Evolutionary conservation across 2,329 filamentous ascomycete species (phyloP).

Genomic region (Diaporthe sp.): DNA sequence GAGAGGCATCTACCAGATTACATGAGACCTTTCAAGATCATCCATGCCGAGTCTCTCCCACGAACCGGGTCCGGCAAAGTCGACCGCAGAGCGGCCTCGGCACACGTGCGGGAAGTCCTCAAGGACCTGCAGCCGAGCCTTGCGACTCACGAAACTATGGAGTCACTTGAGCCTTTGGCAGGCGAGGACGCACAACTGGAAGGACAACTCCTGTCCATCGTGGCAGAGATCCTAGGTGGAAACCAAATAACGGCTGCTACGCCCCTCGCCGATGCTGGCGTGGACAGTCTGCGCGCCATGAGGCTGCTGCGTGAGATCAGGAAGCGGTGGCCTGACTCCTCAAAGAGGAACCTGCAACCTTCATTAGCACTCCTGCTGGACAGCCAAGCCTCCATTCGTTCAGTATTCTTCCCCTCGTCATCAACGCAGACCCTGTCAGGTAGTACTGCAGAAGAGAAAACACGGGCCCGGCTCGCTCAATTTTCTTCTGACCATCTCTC

Average conservation of each 20-base stretch:
- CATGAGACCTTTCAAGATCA: constrained; percentile 70
- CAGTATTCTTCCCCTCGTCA: constrained; percentile 40
- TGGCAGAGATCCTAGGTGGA: constrained; percentile 20
- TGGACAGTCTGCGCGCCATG: constrained; percentile 53
- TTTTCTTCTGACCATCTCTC: constrained; percentile 42
- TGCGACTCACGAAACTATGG: not conserved
- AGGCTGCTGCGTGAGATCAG: constrained; percentile 43
- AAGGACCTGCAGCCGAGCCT: not conserved
- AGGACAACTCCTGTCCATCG: constrained; percentile 21
- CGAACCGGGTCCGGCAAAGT: constrained; percentile 72
- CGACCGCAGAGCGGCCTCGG: constrained; percentile 58
- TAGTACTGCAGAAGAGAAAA: not conserved
- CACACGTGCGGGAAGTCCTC: not conserved
- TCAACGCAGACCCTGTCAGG: not conserved
- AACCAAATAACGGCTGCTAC: constrained; percentile 32
- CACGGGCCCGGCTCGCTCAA: constrained; percentile 30
- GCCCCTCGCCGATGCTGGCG: constrained; percentile 41
- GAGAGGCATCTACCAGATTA: constrained; percentile 68
- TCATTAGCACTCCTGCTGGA: constrained; percentile 44
- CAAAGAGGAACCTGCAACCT: constrained; percentile 35
- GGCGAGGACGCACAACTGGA: constrained; percentile 33
- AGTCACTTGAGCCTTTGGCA: constrained; percentile 2
- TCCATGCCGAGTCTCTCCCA: constrained; percentile 64
- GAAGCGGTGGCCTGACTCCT: constrained; percentile 39
- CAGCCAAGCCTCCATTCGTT: constrained; percentile 44